Conservation (phyloP, 768 basidiomycete genomes). For the Solioccasus polychromus region DNA sequence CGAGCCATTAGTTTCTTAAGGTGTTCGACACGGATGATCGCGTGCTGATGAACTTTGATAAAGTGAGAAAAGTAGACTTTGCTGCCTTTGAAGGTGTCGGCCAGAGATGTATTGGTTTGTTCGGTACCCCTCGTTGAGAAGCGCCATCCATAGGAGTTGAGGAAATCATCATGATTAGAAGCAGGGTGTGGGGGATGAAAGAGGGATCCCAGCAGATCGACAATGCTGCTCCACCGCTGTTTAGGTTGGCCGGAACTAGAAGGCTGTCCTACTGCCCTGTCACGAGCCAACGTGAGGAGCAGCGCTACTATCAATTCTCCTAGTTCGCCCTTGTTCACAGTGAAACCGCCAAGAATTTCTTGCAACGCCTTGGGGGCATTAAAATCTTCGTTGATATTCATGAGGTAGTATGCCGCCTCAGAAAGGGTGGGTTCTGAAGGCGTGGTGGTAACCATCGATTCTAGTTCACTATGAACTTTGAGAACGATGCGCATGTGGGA, state of each 20-base stretch:
- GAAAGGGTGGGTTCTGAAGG: background rate
- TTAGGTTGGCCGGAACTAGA: background rate
- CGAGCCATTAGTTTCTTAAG: background rate
- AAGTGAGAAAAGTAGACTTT: background rate
- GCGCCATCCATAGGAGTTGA: background rate
- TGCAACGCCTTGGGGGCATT: background rate
- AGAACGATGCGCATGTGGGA: background rate
- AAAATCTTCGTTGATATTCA: background rate
- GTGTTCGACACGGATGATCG: background rate
- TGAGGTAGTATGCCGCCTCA: background rate
- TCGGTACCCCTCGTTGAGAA: background rate
- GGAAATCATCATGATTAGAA: background rate
- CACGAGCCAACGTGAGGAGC: background rate
- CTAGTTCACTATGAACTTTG: background rate
- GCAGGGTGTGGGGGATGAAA: background rate
- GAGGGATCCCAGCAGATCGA: background rate
- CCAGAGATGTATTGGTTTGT: background rate
- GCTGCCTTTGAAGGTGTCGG: background rate
- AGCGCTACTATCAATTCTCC: background rate
- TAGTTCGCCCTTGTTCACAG: background rate
- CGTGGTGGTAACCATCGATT: background rate
- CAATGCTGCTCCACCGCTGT: background rate
- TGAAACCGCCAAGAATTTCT: background rate
- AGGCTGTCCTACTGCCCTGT: background rate
- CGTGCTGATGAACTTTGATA: background rate